These are phyloP conservation scores for Hawksworthiomyces lignivorus DNA, from an alignment of 2,329 filamentous ascomycete species.

Conservation along the genomic window DNA sequence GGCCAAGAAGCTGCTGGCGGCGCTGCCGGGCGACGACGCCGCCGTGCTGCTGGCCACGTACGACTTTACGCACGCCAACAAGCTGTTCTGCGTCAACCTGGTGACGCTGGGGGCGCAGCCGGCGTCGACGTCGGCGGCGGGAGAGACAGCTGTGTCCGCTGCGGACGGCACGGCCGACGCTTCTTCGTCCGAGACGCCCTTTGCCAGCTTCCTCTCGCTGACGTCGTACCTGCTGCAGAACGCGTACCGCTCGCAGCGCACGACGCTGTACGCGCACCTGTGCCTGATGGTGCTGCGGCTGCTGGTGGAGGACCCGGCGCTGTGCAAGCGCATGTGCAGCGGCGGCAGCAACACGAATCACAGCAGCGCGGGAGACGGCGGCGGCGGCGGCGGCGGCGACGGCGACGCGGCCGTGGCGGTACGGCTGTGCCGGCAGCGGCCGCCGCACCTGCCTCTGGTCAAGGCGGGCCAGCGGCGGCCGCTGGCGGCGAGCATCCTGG, in stretches of 20 bases:
- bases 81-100: constrained; percentile 83
- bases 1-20: constrained; percentile 71
- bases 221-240: constrained; percentile 92
- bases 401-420: constrained; percentile 50
- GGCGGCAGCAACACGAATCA: constrained; percentile 59
- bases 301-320: constrained; percentile 72
- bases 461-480: constrained; percentile 55
- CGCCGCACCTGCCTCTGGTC: constrained; percentile 73
- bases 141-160: too few species aligned
- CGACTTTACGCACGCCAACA: constrained; percentile 91
- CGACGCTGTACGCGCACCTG: constrained; percentile 75
- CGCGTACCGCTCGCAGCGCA: constrained; percentile 72
- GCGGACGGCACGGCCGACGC: too few species aligned
- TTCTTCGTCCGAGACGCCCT: constrained; percentile 54
- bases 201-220: constrained; percentile 76
- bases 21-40: constrained; percentile 72
- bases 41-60: constrained; percentile 79
- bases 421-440: constrained; percentile 80
- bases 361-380: too few species aligned
- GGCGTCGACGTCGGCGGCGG: constrained; percentile 20
- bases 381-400: background rate
- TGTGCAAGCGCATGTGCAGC: constrained; percentile 79
- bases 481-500: constrained; percentile 68
- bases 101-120: constrained; percentile 46
- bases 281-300: constrained; percentile 80